Conservation (phyloP, 192 early-diverging fungal species). For the Gaertneriomyces semiglobifer region DNA sequence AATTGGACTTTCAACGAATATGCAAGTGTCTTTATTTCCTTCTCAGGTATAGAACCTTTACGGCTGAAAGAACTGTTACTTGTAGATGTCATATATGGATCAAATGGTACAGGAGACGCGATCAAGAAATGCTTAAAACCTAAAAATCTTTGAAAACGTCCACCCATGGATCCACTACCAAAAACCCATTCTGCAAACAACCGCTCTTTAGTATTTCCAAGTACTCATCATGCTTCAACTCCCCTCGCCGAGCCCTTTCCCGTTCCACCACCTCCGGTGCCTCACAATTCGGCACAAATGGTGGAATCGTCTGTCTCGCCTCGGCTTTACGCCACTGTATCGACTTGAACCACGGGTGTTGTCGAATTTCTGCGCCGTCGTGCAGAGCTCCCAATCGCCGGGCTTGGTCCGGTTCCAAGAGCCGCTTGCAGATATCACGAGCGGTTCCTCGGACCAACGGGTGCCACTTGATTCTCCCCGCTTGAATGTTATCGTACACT, state of each 20-base stretch:
- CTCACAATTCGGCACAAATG: constrained; percentile 43
- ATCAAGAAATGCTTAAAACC: background rate
- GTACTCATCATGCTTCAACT: constrained; percentile 30
- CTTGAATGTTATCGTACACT: constrained; percentile 52
- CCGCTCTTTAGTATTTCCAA: constrained; percentile 31
- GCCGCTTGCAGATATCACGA: constrained; percentile 30
- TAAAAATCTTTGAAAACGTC: constrained; percentile 39
- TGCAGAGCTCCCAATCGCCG: constrained; percentile 34
- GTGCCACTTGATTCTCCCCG: constrained; percentile 47
- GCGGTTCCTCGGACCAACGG: constrained; percentile 35
- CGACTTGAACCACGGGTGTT: constrained; percentile 64
- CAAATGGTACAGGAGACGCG: no score
- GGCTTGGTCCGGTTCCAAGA: constrained; percentile 43
- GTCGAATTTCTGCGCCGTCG: constrained; percentile 56
- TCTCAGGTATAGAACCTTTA: no score
- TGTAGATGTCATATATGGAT: no score
- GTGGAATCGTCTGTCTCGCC: constrained; percentile 37
- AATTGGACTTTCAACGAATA: no score
- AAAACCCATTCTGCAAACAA: constrained; percentile 6
- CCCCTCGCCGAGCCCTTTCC: constrained; percentile 35
- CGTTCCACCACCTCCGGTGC: constrained; percentile 45
- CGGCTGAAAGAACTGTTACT: no score
- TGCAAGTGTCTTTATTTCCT: no score
- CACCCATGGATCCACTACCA: constrained; percentile 21
- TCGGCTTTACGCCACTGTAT: constrained; percentile 57